Evolutionary conservation across 306 rosid species (phyloP).

Genomic region (Gynostemma pentaphyllum): DNA sequence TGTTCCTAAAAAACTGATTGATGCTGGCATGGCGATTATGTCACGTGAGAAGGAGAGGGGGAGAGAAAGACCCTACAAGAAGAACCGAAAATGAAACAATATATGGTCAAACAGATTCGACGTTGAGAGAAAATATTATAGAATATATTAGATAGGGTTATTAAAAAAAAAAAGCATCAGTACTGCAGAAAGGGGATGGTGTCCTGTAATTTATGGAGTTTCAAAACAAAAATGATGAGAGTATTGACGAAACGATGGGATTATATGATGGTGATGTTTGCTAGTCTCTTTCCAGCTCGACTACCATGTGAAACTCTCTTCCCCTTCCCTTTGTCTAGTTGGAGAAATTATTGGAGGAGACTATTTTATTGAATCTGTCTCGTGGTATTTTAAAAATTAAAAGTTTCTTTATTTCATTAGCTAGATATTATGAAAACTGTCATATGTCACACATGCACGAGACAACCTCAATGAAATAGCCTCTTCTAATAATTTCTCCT

Average conservation of each 20-base stretch:
- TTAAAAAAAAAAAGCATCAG: no score
- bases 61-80: no score
- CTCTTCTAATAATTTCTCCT: neutral
- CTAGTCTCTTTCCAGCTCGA: conserved; percentile 36
- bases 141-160: no score
- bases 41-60: neutral
- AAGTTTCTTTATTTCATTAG: no score
- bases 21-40: neutral
- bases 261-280: conserved; percentile 36
- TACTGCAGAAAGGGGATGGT: conserved; percentile 1
- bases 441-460: no score
- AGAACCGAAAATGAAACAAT: no score
- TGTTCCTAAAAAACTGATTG: neutral
- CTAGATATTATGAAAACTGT: no score
- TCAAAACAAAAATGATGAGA: conserved; percentile 57
- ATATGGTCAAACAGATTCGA: conserved; percentile 5
- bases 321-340: no score
- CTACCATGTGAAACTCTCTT: conserved; percentile 26
- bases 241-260: conserved; percentile 34
- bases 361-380: no score
- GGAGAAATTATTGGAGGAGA: no score
- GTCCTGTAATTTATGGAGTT: conserved; percentile 13
- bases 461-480: no score
- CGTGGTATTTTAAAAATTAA: no score
- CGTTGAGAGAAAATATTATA: neutral